Conservation (phyloP, 2,329 filamentous ascomycete genomes). For the Penicillium sp. region DNA sequence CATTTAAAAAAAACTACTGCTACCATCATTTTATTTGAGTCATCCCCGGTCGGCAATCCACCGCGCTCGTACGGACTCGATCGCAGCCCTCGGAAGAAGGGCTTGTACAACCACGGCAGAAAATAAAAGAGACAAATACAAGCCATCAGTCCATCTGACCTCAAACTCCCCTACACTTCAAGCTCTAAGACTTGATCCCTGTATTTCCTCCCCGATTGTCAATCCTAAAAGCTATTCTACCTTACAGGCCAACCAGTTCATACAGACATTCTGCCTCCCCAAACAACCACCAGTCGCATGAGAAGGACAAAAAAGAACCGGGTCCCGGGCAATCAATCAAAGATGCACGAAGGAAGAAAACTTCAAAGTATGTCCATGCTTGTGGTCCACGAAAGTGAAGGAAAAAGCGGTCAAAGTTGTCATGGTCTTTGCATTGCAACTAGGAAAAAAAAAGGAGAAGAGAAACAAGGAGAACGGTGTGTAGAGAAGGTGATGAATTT, state of each 20-base stretch:
- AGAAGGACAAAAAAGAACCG: neutral
- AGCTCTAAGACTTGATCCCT: neutral
- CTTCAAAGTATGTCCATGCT: neutral
- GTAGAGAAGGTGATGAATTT: constrained; percentile 36
- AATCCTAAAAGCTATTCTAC: neutral
- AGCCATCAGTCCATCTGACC: neutral
- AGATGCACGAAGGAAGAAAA: constrained; percentile 20
- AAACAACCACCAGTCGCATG: neutral
- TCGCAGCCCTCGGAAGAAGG: constrained; percentile 1
- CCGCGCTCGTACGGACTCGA: constrained; percentile 1
- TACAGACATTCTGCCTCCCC: neutral
- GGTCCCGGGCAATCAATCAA: constrained; percentile 7
- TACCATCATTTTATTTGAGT: neutral
- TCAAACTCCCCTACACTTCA: neutral
- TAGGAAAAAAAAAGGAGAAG: constrained; percentile 27
- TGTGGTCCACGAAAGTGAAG: constrained; percentile 17
- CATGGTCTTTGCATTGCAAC: constrained; percentile 44
- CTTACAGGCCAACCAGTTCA: neutral
- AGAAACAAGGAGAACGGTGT: constrained; percentile 29
- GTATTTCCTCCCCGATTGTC: neutral
- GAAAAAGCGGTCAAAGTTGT: constrained; percentile 38
- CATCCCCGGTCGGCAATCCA: neutral
- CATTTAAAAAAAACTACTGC: neutral
- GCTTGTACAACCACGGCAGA: constrained; percentile 8
- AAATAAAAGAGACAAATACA: neutral